phyloP scores from a whole-genome alignment of 1,139 yeast genomes.

The Blastobotrys apis region DNA sequence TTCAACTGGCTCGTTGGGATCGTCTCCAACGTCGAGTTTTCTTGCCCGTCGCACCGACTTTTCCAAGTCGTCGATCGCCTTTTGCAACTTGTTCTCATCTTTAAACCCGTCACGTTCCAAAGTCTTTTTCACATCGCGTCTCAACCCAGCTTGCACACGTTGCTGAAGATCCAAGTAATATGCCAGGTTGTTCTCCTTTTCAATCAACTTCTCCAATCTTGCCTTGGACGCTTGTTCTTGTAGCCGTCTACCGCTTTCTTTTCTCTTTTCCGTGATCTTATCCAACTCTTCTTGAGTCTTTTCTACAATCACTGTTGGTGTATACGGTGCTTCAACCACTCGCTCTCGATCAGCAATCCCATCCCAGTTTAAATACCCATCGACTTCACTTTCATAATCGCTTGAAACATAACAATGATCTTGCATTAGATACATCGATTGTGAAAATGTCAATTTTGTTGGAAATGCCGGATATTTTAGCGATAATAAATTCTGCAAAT shows the following conservation, averaged over 20 bases:
- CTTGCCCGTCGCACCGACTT: slow-evolving; percentile 64
- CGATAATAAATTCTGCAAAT: slow-evolving; percentile 56
- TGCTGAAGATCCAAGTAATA: slow-evolving; percentile 60
- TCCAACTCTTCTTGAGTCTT: slow-evolving; percentile 82
- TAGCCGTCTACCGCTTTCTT: slow-evolving; percentile 80
- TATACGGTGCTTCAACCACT: slow-evolving; percentile 78
- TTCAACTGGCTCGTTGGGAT: slow-evolving; percentile 41
- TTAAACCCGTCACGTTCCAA: slow-evolving; percentile 75
- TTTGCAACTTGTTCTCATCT: slow-evolving; percentile 64
- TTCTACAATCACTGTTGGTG: slow-evolving; percentile 57
- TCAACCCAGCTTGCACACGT: slow-evolving; percentile 46
- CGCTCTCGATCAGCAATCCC: slow-evolving; percentile 63
- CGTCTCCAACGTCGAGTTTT: slow-evolving; percentile 59
- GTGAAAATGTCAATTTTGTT: slow-evolving; percentile 56
- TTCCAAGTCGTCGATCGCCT: slow-evolving; percentile 63
- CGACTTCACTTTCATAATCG: slow-evolving; percentile 63
- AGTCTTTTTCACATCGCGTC: slow-evolving; percentile 44
- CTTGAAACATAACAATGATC: slow-evolving; percentile 75
- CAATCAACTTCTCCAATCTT: slow-evolving; percentile 70
- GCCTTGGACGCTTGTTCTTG: slow-evolving; percentile 92
- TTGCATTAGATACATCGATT: slow-evolving; percentile 62
- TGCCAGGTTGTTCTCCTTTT: slow-evolving; percentile 75
- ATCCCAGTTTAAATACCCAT: slow-evolving; percentile 54
- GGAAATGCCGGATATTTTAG: slow-evolving; percentile 94
- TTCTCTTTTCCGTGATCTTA: slow-evolving; percentile 70